Evolutionary conservation across 805 yeast genomes (phyloP).

Genomic region (Wickerhamomyces mucosus): DNA sequence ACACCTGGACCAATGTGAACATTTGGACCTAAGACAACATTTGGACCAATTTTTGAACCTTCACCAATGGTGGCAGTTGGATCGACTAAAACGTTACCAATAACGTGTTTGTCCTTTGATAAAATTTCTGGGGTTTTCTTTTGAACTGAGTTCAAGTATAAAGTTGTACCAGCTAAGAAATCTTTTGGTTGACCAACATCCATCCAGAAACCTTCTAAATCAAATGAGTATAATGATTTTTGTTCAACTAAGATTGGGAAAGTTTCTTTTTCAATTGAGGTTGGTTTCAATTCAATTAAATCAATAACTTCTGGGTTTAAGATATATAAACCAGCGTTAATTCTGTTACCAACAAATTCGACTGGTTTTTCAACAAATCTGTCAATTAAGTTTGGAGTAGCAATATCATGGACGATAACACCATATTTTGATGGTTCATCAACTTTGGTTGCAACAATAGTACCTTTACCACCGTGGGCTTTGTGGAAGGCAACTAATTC

Average conservation of each 20-base stretch:
- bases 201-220: conserved; percentile 99
- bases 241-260: conserved; percentile 93
- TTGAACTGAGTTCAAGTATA: conserved; percentile 79
- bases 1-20: conserved; percentile 97
- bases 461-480: conserved; percentile 95
- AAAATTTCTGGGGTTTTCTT: conserved; percentile 69
- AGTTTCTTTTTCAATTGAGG: conserved; percentile 98
- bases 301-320: conserved; percentile 96
- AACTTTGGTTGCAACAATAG: conserved; percentile 98
- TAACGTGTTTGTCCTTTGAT: conserved; percentile 55
- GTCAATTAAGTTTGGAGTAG: conserved; percentile 91
- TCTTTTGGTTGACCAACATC: conserved; percentile 99
- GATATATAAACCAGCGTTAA: conserved; percentile 97
- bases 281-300: conserved; percentile 94
- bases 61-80: conserved; percentile 91
- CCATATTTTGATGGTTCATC: conserved; percentile 99
- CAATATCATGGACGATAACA: conserved; percentile 96
- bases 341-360: conserved; percentile 99
- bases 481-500: conserved; percentile 90
- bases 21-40: conserved; percentile 95
- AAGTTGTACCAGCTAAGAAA: conserved; percentile 90
- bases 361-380: conserved; percentile 99
- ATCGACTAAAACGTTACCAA: conserved; percentile 89
- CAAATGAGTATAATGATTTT: conserved; percentile 86
- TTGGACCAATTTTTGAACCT: conserved; percentile 94